Evolutionary conservation across 768 basidiomycete species (phyloP), one percentile per base, ranked within the genome.

Genomic region (Inosperma sp.): DNA sequence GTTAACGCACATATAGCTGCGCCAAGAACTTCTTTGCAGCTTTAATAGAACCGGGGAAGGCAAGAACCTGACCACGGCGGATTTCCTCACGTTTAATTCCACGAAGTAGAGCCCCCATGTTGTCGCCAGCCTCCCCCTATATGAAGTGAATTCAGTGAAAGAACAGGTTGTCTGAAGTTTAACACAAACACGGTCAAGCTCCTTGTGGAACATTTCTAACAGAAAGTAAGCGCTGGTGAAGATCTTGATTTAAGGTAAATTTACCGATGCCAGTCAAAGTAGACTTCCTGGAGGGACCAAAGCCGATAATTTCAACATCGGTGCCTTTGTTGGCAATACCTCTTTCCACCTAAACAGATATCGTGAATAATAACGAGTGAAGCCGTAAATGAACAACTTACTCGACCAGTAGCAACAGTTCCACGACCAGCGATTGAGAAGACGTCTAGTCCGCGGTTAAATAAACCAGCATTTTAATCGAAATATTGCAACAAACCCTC

Each of bases 171-270:
- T 9, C 14, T 36, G 52, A 21, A 45, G 31, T n/a, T n/a, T 4
- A 16, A n/a, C 14, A 60, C 78, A 34, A 69, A 86, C 88, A 49
- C 93, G 84, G 30, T 99, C 96, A 49, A 99, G 82, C 73, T 99
- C 96, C 77, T 96, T 97, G 79, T 96, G 95, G 84, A 98, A 98
- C 92, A 96, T 97, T 72, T 97, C 95, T 93, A 59, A 14, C 56
- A 33, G 13, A 33, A 10, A 26, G 30, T 39, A 16, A 40, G 30
- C 21, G 4, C 19, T 27, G 10, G 31, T 30, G 22, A 23, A 43
- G 42, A 14, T 13, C 13, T 12, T 35, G 14, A 19, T 7, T 19
- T 0, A 27, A 39, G 36, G 17, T 52, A 7, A 1, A 71, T 81
- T 47, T 58, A 86, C 86, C 91, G 65, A 94, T 90, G 61, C 96